Evolutionary conservation across 2,329 filamentous ascomycete species (phyloP), one percentile per base, ranked within the genome.

Genomic region (Epichloe hybrida): DNA sequence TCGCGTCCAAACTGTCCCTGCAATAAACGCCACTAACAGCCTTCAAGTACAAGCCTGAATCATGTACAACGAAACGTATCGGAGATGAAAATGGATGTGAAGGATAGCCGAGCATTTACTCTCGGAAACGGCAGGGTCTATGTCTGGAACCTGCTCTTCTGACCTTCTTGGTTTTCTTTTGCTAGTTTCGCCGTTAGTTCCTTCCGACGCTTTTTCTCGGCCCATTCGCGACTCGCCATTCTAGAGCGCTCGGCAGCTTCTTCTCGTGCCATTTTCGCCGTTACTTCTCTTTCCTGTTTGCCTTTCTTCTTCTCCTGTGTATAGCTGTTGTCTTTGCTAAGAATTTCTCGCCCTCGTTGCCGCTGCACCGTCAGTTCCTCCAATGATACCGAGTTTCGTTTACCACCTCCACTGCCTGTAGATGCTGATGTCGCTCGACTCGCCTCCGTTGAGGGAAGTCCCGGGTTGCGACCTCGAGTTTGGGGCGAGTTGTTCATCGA

Each of bases 231-330:
- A 56, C 78, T 78, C 52, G 76, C 71, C 60, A 72, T 69, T 50
- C 80, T 72, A 50, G 77, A 79, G 58, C 76, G 71, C 63, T 83
- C 79, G 9, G 80, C 79, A 23, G 80, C 80, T 58, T 80, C 70
- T 57, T 80, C 74, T 43, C 80, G 70, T 7, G 79, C 79, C 50
- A 69, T 59, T 58, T 74, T 78, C 13, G 79, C 73, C 38, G 71
- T 68, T 46, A 66, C 63, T 57, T 83, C 79, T 36, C 78, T 72
- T 53, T 77, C 75, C 8, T 69, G 69, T 56, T 69, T 74, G 61
- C 80, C 79, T 9, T 69, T 70, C 54, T 78, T 73, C 46, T 72
- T 72, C 44, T 73, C 73, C 40, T 69, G 68, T 1, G 63, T 62
- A 53, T 67, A 67, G 49, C 65, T 66, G 55, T 72, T 76, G 59